Evolutionary conservation across 2,329 filamentous ascomycete genomes (phyloP), one percentile per base, ranked within the genome.

Genomic region (Teratosphaeria epicoccoides): DNA sequence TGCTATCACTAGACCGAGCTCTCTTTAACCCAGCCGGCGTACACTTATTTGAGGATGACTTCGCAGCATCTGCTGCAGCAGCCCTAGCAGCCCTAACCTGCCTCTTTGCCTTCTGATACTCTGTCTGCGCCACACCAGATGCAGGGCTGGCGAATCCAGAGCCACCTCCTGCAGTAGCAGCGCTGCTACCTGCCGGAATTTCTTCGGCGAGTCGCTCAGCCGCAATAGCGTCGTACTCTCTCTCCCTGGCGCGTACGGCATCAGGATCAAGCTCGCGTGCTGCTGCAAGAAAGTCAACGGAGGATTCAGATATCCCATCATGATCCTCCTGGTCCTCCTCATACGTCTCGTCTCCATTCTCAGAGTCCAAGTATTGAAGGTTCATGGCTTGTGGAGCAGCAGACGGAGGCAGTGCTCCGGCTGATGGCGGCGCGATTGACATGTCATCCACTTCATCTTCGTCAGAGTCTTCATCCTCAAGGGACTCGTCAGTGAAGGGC

Each of bases 181-280:
- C 74, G 10, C 70, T 73, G 48, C 71, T 74, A 11, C 74, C 74
- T 1, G 73, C 70, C 0, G 71, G 72, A 29, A 76, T 76, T 14
- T 73, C 71, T 28, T 75, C 72, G 0, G 72, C 71, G 0, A 76
- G 61, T 1, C 73, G 68, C 22, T 76, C 73, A 1, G 73, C 73
- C 44, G 75, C 62, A 10, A 70, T 65, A 4, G 70, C 68, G 44
- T 76, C 73, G 50, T 75, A 76, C 49, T 76, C 72, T 37, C 72
- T 66, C 57, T 75, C 74, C 20, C 64, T 66, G 3, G 59, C 63
- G 14, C 64, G 63, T 2, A 76, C 64, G 4, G 65, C 64, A 3
- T 65, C 68, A 1, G 73, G 73, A 43, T 74, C 71, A 5, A 70
- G 57, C 53, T 69, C 56, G 23, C 73, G 67, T 2, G 73, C 73